Conservation (phyloP, 2,329 filamentous ascomycete genomes). For the Microthyrium microscopicum region DNA sequence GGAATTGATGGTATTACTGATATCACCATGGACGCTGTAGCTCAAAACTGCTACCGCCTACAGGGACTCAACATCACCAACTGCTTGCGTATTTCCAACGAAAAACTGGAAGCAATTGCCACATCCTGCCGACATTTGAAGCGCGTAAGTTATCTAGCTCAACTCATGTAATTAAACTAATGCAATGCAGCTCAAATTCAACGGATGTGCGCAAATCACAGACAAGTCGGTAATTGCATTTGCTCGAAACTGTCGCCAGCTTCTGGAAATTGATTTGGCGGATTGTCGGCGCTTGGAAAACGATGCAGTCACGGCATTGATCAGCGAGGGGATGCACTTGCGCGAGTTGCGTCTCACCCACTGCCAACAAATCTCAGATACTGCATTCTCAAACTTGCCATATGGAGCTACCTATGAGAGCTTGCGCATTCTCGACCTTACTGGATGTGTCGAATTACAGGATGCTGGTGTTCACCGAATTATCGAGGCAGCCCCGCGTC, state of each 20-base stretch:
- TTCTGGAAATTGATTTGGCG: constrained; percentile 91
- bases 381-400: constrained; percentile 71
- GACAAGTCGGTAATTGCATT: constrained; percentile 73
- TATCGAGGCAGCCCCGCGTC: constrained; percentile 65
- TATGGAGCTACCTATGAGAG: constrained; percentile 58
- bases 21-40: constrained; percentile 58
- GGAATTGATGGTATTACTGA: constrained; percentile 68
- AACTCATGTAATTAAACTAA: constrained; percentile 16
- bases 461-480: constrained; percentile 82
- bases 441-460: constrained; percentile 67
- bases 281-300: constrained; percentile 71
- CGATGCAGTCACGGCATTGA: constrained; percentile 62
- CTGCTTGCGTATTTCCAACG: constrained; percentile 71
- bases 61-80: constrained; percentile 88
- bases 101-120: constrained; percentile 66
- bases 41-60: constrained; percentile 64
- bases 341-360: constrained; percentile 77
- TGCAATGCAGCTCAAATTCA: constrained; percentile 92
- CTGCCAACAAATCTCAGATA: constrained; percentile 70
- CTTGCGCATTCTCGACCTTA: constrained; percentile 83
- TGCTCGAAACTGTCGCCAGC: constrained; percentile 73
- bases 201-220: constrained; percentile 72
- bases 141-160: constrained; percentile 38
- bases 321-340: constrained; percentile 64
- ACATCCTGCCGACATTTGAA: constrained; percentile 75